Evolutionary conservation across 768 basidiomycete genomes (phyloP).

Genomic region (Tulasnella sp.): DNA sequence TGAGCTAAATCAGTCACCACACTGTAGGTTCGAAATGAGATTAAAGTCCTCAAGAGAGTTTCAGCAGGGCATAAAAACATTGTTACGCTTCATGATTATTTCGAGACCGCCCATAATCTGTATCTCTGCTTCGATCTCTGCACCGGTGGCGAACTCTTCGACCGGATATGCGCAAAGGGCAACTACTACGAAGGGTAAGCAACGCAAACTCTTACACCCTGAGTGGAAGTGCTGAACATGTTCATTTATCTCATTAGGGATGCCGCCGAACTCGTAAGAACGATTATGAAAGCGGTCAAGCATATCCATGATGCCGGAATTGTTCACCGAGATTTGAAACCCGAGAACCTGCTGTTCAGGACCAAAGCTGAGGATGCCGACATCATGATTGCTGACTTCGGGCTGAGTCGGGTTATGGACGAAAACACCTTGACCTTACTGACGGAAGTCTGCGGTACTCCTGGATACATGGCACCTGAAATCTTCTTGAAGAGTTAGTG

Average conservation of each 20-base stretch:
- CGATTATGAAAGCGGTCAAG: conserved; percentile 73
- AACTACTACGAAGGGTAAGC: conserved; percentile 89
- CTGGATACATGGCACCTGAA: conserved; percentile 93
- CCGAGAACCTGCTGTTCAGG: conserved; percentile 94
- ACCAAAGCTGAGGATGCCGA: conserved; percentile 80
- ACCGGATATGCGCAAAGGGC: conserved; percentile 93
- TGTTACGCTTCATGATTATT: conserved; percentile 91
- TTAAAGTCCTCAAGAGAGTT: conserved; percentile 83
- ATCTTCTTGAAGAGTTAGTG: conserved; percentile 77
- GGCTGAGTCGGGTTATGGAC: conserved; percentile 79
- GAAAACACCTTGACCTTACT: conserved; percentile 76
- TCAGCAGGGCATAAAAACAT: conserved; percentile 84
- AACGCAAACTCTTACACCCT: too few relatives aligned
- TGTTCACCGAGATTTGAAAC: conserved; percentile 94
- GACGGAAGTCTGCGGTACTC: conserved; percentile 93
- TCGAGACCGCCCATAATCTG: conserved; percentile 90
- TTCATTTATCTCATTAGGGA: too few relatives aligned
- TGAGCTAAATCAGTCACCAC: neutral
- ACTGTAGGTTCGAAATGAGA: conserved; percentile 85
- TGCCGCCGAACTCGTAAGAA: conserved; percentile 76
- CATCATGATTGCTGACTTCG: conserved; percentile 96
- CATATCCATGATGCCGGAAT: conserved; percentile 88
- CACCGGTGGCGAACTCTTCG: conserved; percentile 96
- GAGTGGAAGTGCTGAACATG: too few relatives aligned
- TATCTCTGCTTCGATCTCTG: conserved; percentile 95